Percentiles rank a stretch among this genome's conserved stretches.
Conservation (phyloP, 2,329 filamentous ascomycete species). For the Sporothrix inflata region DNA sequence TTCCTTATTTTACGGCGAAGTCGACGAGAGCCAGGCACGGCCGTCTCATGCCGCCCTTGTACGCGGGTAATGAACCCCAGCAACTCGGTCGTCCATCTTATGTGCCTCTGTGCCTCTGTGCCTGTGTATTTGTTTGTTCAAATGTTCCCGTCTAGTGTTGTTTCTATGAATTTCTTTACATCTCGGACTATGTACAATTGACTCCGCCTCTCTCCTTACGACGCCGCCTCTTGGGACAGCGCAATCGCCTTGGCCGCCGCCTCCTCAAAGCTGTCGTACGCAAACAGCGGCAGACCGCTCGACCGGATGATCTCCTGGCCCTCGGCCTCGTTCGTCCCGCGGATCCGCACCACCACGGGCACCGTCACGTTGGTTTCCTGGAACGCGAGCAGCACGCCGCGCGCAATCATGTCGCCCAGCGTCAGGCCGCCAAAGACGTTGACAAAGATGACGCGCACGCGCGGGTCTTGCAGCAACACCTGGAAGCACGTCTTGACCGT, state of each 20-base stretch:
- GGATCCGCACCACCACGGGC: slow-evolving; percentile 75
- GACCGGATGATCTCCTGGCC: slow-evolving; percentile 71
- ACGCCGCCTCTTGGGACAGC: slow-evolving; percentile 40
- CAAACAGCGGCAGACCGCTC: slow-evolving; percentile 68
- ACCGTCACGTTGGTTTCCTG: slow-evolving; percentile 66
- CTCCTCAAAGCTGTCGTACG: slow-evolving; percentile 75
- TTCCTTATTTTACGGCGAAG: slow-evolving; percentile 4
- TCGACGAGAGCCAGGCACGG: background rate
- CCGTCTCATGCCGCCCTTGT: background rate
- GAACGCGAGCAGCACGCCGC: slow-evolving; percentile 74
- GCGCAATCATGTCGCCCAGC: slow-evolving; percentile 79
- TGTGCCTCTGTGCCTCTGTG: too few relatives aligned
- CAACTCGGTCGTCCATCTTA: background rate
- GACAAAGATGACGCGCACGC: slow-evolving; percentile 69
- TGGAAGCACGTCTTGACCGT: slow-evolving; percentile 79
- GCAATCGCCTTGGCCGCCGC: slow-evolving; percentile 69
- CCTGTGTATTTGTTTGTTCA: background rate
- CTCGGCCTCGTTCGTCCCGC: slow-evolving; percentile 73
- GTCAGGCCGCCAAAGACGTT: slow-evolving; percentile 65
- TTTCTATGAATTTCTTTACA: background rate
- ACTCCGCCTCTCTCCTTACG: background rate
- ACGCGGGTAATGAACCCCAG: background rate
- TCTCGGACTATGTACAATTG: background rate
- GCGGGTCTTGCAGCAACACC: slow-evolving; percentile 69
- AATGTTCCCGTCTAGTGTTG: background rate